Conservation (phyloP, 768 basidiomycete genomes). For the Serendipita sp. region DNA sequence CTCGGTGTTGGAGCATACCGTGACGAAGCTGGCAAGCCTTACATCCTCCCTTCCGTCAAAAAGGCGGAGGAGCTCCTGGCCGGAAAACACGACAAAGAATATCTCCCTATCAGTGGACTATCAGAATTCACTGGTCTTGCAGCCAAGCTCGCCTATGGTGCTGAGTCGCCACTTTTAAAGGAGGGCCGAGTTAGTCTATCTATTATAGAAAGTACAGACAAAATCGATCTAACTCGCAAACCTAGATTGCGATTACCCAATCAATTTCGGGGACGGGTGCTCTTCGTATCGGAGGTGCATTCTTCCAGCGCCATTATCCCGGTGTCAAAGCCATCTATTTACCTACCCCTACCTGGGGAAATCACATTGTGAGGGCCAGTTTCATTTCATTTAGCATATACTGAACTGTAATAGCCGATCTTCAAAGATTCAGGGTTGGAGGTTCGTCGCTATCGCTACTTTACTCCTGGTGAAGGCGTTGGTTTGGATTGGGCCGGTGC, state of each 20-base stretch:
- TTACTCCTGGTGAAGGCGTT: constrained; percentile 68
- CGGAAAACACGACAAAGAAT: constrained; percentile 77
- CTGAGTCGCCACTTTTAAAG: constrained; percentile 54
- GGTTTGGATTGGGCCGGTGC: constrained; percentile 86
- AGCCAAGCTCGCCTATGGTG: constrained; percentile 80
- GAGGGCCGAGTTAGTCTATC: constrained; percentile 47
- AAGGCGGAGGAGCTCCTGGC: constrained; percentile 71
- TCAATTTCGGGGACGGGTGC: constrained; percentile 97
- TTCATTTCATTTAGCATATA: background rate
- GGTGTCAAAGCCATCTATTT: constrained; percentile 79
- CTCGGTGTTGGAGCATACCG: constrained; percentile 96
- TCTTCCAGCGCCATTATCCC: constrained; percentile 79
- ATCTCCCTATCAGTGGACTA: constrained; percentile 88
- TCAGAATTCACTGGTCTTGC: constrained; percentile 73
- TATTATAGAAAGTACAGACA: background rate
- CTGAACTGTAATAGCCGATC: constrained; percentile 29
- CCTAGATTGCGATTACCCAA: constrained; percentile 71
- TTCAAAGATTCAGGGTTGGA: constrained; percentile 92
- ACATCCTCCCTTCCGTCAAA: constrained; percentile 75
- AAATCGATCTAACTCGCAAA: constrained; percentile 4
- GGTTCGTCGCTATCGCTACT: constrained; percentile 85
- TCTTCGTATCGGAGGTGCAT: constrained; percentile 84
- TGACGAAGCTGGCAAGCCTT: constrained; percentile 88
- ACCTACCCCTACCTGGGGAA: constrained; percentile 91
- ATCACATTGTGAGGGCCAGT: constrained; percentile 41